These are phyloP conservation scores for Pulveroboletus sp. DNA, from an alignment of 768 basidiomycete genomes.

Conservation along the genomic window DNA sequence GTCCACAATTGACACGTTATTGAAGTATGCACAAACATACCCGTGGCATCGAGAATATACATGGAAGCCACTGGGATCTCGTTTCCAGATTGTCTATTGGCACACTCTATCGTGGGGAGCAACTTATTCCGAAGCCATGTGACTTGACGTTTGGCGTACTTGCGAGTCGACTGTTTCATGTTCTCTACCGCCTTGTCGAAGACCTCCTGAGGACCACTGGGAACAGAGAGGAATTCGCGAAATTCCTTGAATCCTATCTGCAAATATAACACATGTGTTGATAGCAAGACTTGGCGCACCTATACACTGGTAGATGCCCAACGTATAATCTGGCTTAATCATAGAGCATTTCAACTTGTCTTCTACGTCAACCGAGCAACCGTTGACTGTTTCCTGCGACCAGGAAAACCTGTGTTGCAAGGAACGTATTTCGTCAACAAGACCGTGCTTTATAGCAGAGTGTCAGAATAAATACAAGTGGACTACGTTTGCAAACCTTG, in stretches of 20 bases:
- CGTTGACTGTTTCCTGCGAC: neutral
- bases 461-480: neutral
- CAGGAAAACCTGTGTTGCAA: conserved; percentile 36
- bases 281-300: conserved; percentile 43
- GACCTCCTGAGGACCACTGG: conserved; percentile 36
- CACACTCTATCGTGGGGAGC: conserved; percentile 63
- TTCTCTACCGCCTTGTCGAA: conserved; percentile 62
- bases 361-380: neutral
- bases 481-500: conserved; percentile 43
- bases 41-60: conserved; percentile 70
- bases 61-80: conserved; percentile 31
- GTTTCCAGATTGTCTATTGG: conserved; percentile 35
- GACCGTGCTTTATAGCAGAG: conserved; percentile 53
- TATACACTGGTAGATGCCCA: conserved; percentile 93
- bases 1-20: neutral
- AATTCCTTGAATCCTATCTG: conserved; percentile 90
- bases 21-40: conserved; percentile 36
- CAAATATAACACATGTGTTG: conserved; percentile 6
- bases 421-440: conserved; percentile 73
- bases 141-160: conserved; percentile 90
- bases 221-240: conserved; percentile 54
- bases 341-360: neutral
- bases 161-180: conserved; percentile 85
- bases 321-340: conserved; percentile 51
- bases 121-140: conserved; percentile 92